These are phyloP conservation scores for Bolboschoenus planiculmis DNA, from an alignment of 176 grass and related monocot genomes.

Conservation along the genomic window DNA sequence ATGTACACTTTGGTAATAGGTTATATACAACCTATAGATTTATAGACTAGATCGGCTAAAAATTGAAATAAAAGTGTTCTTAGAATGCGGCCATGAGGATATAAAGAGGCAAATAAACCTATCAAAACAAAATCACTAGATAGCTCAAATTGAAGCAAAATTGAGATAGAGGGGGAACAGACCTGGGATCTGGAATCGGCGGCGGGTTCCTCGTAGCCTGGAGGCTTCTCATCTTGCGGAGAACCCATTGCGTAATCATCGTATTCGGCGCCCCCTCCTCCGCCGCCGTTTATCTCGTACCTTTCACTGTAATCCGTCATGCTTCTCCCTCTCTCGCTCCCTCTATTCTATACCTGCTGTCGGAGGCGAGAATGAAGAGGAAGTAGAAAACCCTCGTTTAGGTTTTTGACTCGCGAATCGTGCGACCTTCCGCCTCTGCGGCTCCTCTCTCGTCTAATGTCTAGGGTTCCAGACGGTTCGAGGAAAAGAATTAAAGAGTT, in stretches of 20 bases:
- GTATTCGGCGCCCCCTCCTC: conserved; percentile 23
- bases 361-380: not conserved
- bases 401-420: not conserved
- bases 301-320: conserved; percentile 70
- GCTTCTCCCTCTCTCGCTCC: not conserved
- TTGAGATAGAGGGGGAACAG: not conserved
- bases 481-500: not conserved
- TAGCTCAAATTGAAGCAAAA: not conserved
- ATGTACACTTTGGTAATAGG: not conserved
- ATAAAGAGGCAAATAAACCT: not conserved
- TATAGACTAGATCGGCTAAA: not conserved
- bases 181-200: conserved; percentile 65
- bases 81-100: not conserved
- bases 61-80: not conserved
- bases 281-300: conserved; percentile 50
- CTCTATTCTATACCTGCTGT: not conserved
- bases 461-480: not conserved
- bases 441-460: not conserved
- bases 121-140: not conserved
- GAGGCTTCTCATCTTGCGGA: conserved; percentile 31
- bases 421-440: not conserved
- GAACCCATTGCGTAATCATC: conserved; percentile 33
- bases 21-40: not conserved
- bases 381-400: conserved; percentile 4
- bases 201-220: conserved; percentile 45